phyloP scores from a whole-genome alignment of 1,284 basidiomycete species.

The Microbotryum intermedium region DNA sequence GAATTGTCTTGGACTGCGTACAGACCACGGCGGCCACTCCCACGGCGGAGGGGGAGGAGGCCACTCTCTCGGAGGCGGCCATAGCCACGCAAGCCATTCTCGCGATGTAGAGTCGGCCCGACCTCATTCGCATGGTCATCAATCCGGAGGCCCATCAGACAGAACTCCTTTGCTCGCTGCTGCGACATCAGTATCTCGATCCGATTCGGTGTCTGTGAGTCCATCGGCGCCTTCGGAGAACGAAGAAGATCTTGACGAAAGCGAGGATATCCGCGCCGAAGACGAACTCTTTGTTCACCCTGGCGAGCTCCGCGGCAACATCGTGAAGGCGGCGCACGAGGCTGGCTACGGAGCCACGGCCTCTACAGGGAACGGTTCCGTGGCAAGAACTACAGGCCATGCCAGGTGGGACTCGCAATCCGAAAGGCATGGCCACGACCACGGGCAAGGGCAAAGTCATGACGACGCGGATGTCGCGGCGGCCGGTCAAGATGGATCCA shows the following conservation, averaged over 20 bases:
- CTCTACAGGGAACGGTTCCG: slow-evolving; percentile 13
- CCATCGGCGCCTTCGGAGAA: background rate
- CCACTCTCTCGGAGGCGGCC: slow-evolving; percentile 27
- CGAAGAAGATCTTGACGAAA: slow-evolving; percentile 2
- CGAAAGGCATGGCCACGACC: slow-evolving; percentile 19
- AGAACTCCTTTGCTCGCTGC: slow-evolving; percentile 25
- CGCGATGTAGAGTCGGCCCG: background rate
- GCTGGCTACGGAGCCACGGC: slow-evolving; percentile 28
- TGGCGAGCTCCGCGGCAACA: slow-evolving; percentile 30
- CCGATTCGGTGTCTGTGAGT: background rate
- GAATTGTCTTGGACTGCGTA: slow-evolving; percentile 4
- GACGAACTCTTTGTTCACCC: slow-evolving; percentile 33
- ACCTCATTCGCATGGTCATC: slow-evolving; percentile 5
- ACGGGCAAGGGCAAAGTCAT: slow-evolving; percentile 13
- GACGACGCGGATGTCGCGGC: slow-evolving; percentile 17
- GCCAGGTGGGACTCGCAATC: slow-evolving; percentile 4
- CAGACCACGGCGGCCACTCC: slow-evolving; percentile 52
- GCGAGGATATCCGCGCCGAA: slow-evolving; percentile 14
- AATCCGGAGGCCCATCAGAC: slow-evolving; percentile 8
- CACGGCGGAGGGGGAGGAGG: slow-evolving; percentile 26
- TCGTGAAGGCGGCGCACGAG: slow-evolving; percentile 30
- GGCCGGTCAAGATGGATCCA: slow-evolving; percentile 50
- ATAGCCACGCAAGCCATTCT: slow-evolving; percentile 24
- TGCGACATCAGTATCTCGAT: background rate
- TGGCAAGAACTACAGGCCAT: slow-evolving; percentile 11